Conservation (phyloP, 208 protist species). For the Trypanosoma melophagium region DNA sequence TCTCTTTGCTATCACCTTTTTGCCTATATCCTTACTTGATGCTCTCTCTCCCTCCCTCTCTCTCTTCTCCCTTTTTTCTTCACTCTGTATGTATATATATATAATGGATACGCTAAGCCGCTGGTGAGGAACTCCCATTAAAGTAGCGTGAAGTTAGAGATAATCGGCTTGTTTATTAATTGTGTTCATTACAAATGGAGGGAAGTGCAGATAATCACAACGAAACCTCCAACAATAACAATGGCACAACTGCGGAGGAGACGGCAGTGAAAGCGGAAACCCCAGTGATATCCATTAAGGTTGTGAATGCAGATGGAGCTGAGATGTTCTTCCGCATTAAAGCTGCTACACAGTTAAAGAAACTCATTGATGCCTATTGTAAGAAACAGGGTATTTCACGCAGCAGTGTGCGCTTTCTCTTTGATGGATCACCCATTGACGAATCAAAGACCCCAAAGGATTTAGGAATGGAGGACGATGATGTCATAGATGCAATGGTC, state of each 20-base stretch:
- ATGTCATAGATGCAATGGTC: constrained; percentile 95
- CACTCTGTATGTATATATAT: no score
- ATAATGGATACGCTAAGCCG: no score
- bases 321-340: constrained; percentile 98
- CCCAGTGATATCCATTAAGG: constrained; percentile 88
- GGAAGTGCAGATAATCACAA: constrained; percentile 19
- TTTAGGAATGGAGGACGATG: constrained; percentile 94
- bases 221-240: constrained; percentile 29
- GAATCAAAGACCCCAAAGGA: constrained; percentile 92
- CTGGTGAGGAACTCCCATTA: no score
- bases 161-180: constrained; percentile 11
- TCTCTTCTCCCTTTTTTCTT: no score
- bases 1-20: no score
- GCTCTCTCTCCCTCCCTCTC: no score
- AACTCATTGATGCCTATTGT: constrained; percentile 97
- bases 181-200: constrained; percentile 7
- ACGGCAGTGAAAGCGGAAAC: constrained; percentile 62
- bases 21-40: no score
- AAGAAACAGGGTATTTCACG: constrained; percentile 93
- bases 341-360: constrained; percentile 91
- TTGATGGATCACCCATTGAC: constrained; percentile 92
- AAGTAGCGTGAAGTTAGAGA: no score
- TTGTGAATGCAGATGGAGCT: constrained; percentile 90
- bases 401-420: constrained; percentile 94
- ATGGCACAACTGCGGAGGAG: constrained; percentile 19